These are phyloP conservation scores for Elsinoe fawcettii DNA, from an alignment of 2,329 filamentous ascomycete genomes.

Conservation along the genomic window DNA sequence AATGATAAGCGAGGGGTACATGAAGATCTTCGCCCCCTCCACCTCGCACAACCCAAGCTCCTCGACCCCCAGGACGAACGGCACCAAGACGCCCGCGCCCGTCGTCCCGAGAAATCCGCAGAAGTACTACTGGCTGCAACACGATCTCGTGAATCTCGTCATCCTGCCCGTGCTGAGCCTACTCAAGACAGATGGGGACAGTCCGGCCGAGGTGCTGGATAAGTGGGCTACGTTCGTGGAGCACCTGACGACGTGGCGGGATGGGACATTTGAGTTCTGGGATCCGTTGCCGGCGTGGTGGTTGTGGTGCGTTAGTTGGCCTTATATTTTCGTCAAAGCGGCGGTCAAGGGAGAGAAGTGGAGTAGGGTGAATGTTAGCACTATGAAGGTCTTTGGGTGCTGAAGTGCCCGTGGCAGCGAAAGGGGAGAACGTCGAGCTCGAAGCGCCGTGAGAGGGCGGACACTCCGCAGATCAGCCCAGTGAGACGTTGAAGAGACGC, in stretches of 20 bases:
- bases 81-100: constrained; percentile 22
- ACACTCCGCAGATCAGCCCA: too few species aligned
- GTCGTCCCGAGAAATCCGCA: constrained; percentile 19
- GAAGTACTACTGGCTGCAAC: constrained; percentile 57
- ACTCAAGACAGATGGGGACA: constrained; percentile 24
- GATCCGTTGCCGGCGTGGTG: constrained; percentile 46
- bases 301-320: constrained; percentile 49
- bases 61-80: constrained; percentile 17
- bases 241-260: constrained; percentile 42
- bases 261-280: constrained; percentile 43
- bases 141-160: constrained; percentile 52
- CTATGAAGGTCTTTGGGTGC: constrained; percentile 50
- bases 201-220: constrained; percentile 23
- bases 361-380: constrained; percentile 62
- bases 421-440: neutral
- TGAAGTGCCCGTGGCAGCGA: too few species aligned
- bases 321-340: constrained; percentile 42
- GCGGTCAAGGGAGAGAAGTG: constrained; percentile 45
- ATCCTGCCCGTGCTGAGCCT: constrained; percentile 41
- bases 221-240: constrained; percentile 29
- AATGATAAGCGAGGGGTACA: constrained; percentile 45
- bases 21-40: constrained; percentile 38
- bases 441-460: too few species aligned
- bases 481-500: too few species aligned
- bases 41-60: neutral